Evolutionary conservation across 2,329 filamentous ascomycete genomes (phyloP), one percentile per base, ranked within the genome.

Genomic region (Fusarium miscanthi): DNA sequence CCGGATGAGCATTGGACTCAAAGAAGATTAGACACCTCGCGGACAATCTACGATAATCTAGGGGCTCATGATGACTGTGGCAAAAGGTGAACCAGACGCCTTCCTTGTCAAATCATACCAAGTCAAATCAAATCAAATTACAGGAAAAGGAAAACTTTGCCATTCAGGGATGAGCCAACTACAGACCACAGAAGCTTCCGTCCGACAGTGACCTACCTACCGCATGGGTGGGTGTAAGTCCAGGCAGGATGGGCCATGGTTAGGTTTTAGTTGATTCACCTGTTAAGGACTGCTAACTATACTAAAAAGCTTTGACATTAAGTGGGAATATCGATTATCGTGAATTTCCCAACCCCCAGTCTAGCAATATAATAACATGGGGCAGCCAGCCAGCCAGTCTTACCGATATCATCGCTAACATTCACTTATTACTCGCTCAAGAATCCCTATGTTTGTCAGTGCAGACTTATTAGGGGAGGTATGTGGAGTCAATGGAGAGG

Each of bases 21-120:
- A 52, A 62, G 60, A 66, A 61, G 31, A 58, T 52, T 72, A 72
- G 65, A 73, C 62, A 61, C 43, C 51, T 46, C n/a, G 52, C 42
- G 43, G 62, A 54, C 61, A 59, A 69, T 58, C 57, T 46, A 66
- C 17, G 61, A 67, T 59, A 58, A 42, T 45, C 63, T 38, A 58
- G 52, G 62, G 56, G 54, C 41, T 63, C 59, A 66, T 59, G 42
- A 66, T 46, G 49, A 60, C 31, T 45, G 69, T 46, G 40, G 49
- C 48, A 53, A 58, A 35, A 65, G 64, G 70, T 45, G 69, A 72
- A 60, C 70, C 71, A 72, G 70, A 49, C 71, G 67, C 71, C 71
- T 62, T 45, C 33, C 48, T 59, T 40, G 48, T 17, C 57, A 51
- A 56, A 66, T 56, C 37, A 51, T 43, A 59, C 45, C 48, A 48